A percentile compares a stretch with the other conserved stretches of the same genome.
phyloP scores from a whole-genome alignment of 2,329 filamentous ascomycete genomes.

The Alternaria atra region DNA sequence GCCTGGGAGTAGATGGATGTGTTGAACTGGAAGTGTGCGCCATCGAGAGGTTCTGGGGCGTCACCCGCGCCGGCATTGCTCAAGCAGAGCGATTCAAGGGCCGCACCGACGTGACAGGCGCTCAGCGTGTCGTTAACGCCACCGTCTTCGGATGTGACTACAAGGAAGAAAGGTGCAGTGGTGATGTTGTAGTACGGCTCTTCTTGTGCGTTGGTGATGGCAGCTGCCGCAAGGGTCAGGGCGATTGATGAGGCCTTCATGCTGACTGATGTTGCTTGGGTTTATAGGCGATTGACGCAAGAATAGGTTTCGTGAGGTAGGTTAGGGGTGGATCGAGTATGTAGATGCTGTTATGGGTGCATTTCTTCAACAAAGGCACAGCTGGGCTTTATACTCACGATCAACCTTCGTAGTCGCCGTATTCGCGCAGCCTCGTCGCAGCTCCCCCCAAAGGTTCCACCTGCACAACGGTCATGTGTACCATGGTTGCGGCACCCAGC shows the following conservation, averaged over 20 bases:
- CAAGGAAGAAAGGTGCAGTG: slow-evolving; percentile 57
- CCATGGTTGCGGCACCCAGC: slow-evolving; percentile 11
- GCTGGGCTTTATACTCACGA: slow-evolving; percentile 17
- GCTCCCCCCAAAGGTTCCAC: slow-evolving; percentile 14
- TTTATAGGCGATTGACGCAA: not conserved
- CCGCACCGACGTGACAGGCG: slow-evolving; percentile 60
- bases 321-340: not conserved
- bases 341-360: slow-evolving; percentile 8
- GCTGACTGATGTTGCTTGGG: not conserved
- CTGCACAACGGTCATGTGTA: slow-evolving; percentile 22
- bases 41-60: slow-evolving; percentile 27
- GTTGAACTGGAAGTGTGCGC: slow-evolving; percentile 47
- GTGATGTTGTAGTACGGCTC: slow-evolving; percentile 43
- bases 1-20: slow-evolving; percentile 34
- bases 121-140: slow-evolving; percentile 53
- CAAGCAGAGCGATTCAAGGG: slow-evolving; percentile 58
- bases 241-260: slow-evolving; percentile 35
- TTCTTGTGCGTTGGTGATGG: slow-evolving; percentile 39
- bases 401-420: slow-evolving; percentile 1
- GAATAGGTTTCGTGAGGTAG: slow-evolving; percentile 8
- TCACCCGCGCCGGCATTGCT: slow-evolving; percentile 28
- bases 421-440: slow-evolving; percentile 14
- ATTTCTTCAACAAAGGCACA: not conserved
- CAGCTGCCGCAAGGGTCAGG: slow-evolving; percentile 36
- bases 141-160: slow-evolving; percentile 51